Percentiles rank a stretch among this genome's conserved stretches.
These are phyloP conservation scores for Simplicillium aogashimaense DNA, from an alignment of 2,329 filamentous ascomycete genomes.

Conservation along the genomic window DNA sequence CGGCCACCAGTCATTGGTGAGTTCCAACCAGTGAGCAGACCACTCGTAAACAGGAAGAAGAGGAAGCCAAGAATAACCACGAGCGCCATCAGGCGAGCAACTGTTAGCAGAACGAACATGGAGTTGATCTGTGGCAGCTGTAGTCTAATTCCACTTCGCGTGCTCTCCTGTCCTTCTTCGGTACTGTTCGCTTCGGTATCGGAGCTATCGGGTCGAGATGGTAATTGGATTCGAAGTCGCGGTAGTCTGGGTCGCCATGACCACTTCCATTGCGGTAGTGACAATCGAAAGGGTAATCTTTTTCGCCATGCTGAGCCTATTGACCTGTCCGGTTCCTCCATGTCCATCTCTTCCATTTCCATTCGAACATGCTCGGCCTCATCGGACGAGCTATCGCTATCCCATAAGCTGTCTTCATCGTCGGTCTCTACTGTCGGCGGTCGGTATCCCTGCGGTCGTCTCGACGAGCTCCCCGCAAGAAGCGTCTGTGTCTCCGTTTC, in stretches of 20 bases:
- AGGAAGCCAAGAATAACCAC: conserved; percentile 67
- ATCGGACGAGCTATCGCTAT: conserved; percentile 36
- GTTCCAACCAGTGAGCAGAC: conserved; percentile 62
- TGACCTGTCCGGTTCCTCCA: conserved; percentile 54
- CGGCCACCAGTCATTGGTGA: conserved; percentile 55
- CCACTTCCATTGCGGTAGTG: conserved; percentile 45
- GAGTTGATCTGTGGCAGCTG: conserved; percentile 28
- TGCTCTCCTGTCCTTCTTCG: neutral
- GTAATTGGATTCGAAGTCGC: conserved; percentile 38
- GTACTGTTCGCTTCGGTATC: neutral
- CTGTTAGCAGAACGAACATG: conserved; percentile 43
- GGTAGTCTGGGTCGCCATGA: conserved; percentile 44
- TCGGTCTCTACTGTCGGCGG: conserved; percentile 74
- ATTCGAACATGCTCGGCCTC: conserved; percentile 61
- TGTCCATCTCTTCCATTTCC: conserved; percentile 83
- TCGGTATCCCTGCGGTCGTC: conserved; percentile 53
- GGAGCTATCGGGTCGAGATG: conserved; percentile 22
- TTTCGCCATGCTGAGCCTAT: conserved; percentile 42
- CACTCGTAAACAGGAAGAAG: conserved; percentile 78
- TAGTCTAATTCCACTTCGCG: neutral
- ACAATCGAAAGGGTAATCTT: conserved; percentile 41
- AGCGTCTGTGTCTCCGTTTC: conserved; percentile 72
- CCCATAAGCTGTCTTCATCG: conserved; percentile 50
- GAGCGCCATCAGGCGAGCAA: conserved; percentile 66
- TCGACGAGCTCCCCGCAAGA: conserved; percentile 35